Base-by-base conservation (phyloP, 2,329 filamentous ascomycete genomes). In the Calonectria henricotiae region DNA sequence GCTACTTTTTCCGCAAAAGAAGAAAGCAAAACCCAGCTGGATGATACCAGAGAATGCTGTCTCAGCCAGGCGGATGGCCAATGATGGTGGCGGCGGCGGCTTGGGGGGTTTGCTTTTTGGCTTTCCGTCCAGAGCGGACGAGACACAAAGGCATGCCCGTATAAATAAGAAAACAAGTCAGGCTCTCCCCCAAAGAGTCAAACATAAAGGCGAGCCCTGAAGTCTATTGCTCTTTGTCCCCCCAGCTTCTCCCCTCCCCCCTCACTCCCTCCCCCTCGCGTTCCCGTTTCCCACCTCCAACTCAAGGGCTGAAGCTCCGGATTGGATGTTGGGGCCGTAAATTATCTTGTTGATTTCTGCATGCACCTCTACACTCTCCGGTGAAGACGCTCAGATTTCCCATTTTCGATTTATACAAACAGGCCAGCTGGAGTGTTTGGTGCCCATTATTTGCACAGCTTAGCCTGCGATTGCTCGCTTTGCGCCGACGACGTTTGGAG, bases 121-220 rank as follows among this genome's bases (percentile, higher is more conserved):
- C n/a, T 39, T 39, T 54, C 54, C 12, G 17, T 27, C 15, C 46
- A 32, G 17, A 32, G 47, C 46, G 35, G 46, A 23, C 37, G 35
- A 47, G 32, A 61, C 55, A 43, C 25, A 61, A 61, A 44, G 30
- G 37, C 55, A 27, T 43, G 23, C 55, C 55, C 25, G 5, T 61
- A 44, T 61, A 61, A 44, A 44, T 25, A 61, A 41, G 55, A 30
- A 61, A 61, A n/a, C 23, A 43, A 60, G 35, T 13, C 27, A 30
- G 27, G 2, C 27, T 30, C 27, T 4, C 27, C 2, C 30, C 37
- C 47, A 51, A 8, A 55, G 32, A 58, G 51, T 39, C 51, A 58
- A 58, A 58, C 51, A 58, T 58, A 58, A 58, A 58, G 51, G 20
- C 13, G 35, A 58, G n/a, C 32, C 37, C 32, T 58, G 32, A 58